Percentiles rank a stretch among this genome's conserved stretches.
Evolutionary conservation across 345 rosid genomes (phyloP).

Genomic region (Lepidium didymum): DNA sequence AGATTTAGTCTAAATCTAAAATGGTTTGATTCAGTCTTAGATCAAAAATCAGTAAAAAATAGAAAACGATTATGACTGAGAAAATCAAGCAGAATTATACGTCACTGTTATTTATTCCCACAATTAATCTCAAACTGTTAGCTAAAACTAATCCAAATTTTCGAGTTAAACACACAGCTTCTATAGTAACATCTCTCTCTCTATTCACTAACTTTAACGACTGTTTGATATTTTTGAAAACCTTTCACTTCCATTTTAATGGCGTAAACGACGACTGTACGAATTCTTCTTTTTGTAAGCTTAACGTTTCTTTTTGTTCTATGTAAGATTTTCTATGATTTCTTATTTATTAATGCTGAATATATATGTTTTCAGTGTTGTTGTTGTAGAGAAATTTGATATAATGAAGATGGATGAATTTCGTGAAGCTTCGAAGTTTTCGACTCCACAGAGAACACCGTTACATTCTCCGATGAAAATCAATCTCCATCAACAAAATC

Average conservation of each 20-base stretch:
- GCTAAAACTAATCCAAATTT: background rate
- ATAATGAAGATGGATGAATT: conserved; percentile 20
- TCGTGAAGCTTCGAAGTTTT: conserved; percentile 3
- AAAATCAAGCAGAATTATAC: background rate
- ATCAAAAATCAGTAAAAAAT: background rate
- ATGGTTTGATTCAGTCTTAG: conserved; percentile 2
- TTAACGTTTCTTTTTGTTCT: too few species aligned
- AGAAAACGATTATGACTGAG: background rate
- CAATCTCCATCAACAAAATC: background rate
- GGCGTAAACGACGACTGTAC: background rate
- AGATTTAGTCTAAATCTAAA: background rate
- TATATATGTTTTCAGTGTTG: too few species aligned
- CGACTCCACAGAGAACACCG: conserved; percentile 8
- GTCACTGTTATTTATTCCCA: background rate
- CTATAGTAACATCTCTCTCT: background rate
- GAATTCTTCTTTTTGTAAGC: background rate
- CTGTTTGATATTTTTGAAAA: background rate
- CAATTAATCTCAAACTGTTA: background rate
- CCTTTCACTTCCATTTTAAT: background rate
- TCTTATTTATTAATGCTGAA: too few species aligned
- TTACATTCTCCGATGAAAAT: too few species aligned
- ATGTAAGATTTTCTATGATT: too few species aligned
- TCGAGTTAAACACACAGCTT: background rate
- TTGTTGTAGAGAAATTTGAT: background rate
- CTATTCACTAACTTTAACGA: background rate